These are phyloP conservation scores for Neofusicoccum parvum DNA, from an alignment of 2,329 filamentous ascomycete species.

Conservation along the genomic window DNA sequence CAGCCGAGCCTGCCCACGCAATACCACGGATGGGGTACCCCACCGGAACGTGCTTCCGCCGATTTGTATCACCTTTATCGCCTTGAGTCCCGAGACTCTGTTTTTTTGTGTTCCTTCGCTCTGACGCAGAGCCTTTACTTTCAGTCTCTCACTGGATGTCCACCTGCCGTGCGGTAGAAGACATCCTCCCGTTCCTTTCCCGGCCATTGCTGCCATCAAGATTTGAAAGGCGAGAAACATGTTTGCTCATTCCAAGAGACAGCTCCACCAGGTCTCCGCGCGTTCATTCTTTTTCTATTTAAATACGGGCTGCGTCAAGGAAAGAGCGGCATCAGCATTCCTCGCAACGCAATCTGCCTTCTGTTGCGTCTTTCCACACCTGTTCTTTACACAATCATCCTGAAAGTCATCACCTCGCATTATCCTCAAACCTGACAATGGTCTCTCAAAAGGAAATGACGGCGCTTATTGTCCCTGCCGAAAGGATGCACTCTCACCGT, in stretches of 20 bases:
- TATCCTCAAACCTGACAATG: neutral
- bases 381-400: neutral
- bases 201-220: neutral
- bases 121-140: neutral
- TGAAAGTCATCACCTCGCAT: too few relatives aligned
- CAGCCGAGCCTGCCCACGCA: neutral
- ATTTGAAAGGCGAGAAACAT: neutral
- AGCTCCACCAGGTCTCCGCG: neutral
- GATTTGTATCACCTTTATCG: neutral
- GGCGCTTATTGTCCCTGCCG: too few relatives aligned
- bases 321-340: neutral
- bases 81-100: neutral
- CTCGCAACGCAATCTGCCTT: neutral
- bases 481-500: too few relatives aligned
- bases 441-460: too few relatives aligned
- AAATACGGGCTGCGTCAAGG: neutral
- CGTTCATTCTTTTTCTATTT: neutral
- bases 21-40: neutral
- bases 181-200: neutral
- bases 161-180: neutral
- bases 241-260: neutral
- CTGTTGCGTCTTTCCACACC: neutral
- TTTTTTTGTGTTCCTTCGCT: neutral
- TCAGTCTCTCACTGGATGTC: neutral
- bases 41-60: neutral